phyloP scores from a whole-genome alignment of 1,284 basidiomycete species.

The Tylopilus sp. region DNA sequence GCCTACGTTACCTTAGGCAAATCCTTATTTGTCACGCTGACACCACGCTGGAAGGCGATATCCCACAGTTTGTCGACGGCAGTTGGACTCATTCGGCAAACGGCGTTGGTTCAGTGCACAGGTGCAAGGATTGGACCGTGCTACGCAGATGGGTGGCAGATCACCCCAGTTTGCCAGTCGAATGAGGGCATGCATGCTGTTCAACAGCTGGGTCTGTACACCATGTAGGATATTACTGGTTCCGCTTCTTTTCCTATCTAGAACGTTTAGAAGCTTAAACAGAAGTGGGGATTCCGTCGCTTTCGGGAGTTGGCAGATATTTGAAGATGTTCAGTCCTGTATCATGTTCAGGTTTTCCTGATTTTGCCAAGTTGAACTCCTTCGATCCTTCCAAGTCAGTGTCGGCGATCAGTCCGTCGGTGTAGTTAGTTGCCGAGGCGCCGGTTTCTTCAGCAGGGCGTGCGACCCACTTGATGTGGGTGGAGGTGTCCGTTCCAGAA shows the following conservation, averaged over 20 bases:
- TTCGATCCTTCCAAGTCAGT: constrained; percentile 23
- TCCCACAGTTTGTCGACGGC: constrained; percentile 25
- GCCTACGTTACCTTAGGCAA: constrained; percentile 39
- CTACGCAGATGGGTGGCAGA: constrained; percentile 33
- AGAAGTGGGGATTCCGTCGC: not conserved
- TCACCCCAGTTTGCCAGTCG: constrained; percentile 26
- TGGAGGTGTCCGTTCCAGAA: constrained; percentile 17
- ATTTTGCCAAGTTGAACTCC: constrained; percentile 5
- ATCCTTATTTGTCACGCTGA: constrained; percentile 39
- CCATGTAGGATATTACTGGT: not conserved
- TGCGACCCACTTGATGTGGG: constrained; percentile 23
- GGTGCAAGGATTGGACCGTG: constrained; percentile 38
- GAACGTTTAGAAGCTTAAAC: constrained; percentile 1
- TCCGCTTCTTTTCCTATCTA: not conserved
- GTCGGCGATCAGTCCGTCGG: constrained; percentile 14
- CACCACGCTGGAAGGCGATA: constrained; percentile 38
- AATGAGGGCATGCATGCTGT: constrained; percentile 5
- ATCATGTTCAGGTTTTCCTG: constrained; percentile 6
- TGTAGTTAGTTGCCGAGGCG: constrained; percentile 19
- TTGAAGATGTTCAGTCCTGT: constrained; percentile 6
- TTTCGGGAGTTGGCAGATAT: not conserved
- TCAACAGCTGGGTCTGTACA: not conserved
- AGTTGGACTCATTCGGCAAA: constrained; percentile 27
- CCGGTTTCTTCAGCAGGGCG: constrained; percentile 10
- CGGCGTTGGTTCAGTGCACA: constrained; percentile 33